Conservation (phyloP, 1,284 basidiomycete species). For the Melampsora larici-populina region DNA sequence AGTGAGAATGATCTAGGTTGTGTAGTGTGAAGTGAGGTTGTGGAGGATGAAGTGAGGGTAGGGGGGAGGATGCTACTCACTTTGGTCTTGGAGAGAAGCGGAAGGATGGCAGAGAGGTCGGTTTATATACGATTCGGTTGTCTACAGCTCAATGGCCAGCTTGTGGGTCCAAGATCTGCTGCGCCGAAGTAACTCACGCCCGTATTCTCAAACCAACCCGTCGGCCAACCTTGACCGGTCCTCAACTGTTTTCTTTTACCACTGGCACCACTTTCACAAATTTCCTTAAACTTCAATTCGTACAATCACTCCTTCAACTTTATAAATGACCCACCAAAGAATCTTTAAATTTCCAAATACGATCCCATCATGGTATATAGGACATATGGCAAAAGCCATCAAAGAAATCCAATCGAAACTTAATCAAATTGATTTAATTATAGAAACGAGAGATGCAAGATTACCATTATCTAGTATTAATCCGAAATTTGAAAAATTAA, state of each 20-base stretch:
- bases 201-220: too few relatives aligned
- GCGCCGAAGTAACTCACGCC: too few relatives aligned
- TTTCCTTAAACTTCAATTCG: too few relatives aligned
- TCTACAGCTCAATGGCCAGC: background rate
- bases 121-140: slow-evolving; percentile 16
- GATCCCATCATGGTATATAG: slow-evolving; percentile 91
- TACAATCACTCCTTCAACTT: too few relatives aligned
- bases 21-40: background rate
- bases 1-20: too few relatives aligned
- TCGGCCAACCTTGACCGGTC: too few relatives aligned
- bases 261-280: too few relatives aligned
- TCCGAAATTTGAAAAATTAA: slow-evolving; percentile 69
- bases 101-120: background rate
- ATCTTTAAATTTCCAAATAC: slow-evolving; percentile 56
- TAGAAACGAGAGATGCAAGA: slow-evolving; percentile 89
- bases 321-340: slow-evolving; percentile 7
- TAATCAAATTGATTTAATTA: slow-evolving; percentile 79
- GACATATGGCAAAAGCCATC: slow-evolving; percentile 78
- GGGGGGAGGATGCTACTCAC: slow-evolving; percentile 12
- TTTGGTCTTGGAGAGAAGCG: slow-evolving; percentile 38
- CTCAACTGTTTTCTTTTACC: too few relatives aligned
- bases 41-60: background rate
- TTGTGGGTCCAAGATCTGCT: background rate
- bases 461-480: slow-evolving; percentile 93
- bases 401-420: slow-evolving; percentile 68